These are phyloP conservation scores for Zoysia matrella DNA, from an alignment of 202 grass and related monocot genomes.

Conservation along the genomic window DNA sequence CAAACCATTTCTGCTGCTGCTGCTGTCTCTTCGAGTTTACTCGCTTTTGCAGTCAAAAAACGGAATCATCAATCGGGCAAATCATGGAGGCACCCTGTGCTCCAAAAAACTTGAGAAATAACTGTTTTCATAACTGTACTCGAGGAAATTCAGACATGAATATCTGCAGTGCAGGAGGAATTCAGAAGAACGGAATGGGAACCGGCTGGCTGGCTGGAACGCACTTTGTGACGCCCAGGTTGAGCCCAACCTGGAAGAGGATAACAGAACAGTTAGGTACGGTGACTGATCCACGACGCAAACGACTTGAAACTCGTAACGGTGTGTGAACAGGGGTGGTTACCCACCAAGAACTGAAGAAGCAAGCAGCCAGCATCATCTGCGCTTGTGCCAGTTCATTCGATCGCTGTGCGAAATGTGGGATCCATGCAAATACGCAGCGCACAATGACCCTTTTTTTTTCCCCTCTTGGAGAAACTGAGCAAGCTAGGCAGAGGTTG, in stretches of 20 bases:
- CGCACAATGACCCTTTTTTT: neutral
- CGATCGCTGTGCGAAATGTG: neutral
- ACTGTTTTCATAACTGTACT: neutral
- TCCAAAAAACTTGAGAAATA: neutral
- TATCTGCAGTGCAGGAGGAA: neutral
- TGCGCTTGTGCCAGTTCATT: neutral
- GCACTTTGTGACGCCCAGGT: slow-evolving; percentile 10
- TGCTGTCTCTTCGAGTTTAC: neutral
- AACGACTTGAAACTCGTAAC: neutral
- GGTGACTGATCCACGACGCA: neutral
- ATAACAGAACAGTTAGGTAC: neutral
- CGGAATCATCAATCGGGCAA: neutral
- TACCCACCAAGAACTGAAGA: neutral
- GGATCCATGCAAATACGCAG: neutral
- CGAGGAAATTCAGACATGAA: neutral
- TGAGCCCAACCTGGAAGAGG: neutral
- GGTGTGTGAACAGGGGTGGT: slow-evolving; percentile 44
- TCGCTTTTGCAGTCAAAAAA: neutral
- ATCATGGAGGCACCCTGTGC: too few relatives aligned
- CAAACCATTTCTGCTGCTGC: neutral
- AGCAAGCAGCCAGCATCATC: too few relatives aligned
- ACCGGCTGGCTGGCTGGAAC: neutral
- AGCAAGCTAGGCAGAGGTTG: neutral
- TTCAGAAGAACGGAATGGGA: neutral
- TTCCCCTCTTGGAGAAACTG: neutral